Conservation (phyloP, 306 rosid genomes). For the Pterocarpus macrocarpus region DNA sequence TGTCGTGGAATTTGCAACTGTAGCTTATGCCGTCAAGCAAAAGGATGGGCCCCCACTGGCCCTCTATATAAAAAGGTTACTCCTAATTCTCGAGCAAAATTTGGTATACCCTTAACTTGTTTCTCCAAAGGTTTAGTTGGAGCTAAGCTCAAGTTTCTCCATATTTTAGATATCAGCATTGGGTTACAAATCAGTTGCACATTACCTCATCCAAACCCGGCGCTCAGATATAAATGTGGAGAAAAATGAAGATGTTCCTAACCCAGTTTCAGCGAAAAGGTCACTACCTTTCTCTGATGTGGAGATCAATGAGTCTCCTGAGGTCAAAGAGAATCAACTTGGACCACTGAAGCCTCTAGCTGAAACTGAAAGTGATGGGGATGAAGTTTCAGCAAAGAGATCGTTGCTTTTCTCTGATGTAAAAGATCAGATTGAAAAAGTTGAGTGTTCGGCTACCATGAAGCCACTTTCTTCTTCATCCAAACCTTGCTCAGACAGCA, state of each 20-base stretch:
- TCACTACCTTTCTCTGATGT: slow-evolving; percentile 62
- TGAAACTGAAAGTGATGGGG: slow-evolving; percentile 51
- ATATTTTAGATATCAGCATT: slow-evolving; percentile 62
- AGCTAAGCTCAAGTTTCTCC: slow-evolving; percentile 46
- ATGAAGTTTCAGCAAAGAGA: slow-evolving; percentile 60
- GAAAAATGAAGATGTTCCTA: slow-evolving; percentile 52
- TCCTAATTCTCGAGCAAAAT: slow-evolving; percentile 37
- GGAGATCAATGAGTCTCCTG: slow-evolving; percentile 42
- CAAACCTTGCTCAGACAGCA: slow-evolving; percentile 42
- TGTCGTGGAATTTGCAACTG: slow-evolving; percentile 99
- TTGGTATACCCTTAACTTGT: slow-evolving; percentile 9
- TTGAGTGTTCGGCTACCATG: slow-evolving; percentile 32
- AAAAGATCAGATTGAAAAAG: slow-evolving; percentile 41
- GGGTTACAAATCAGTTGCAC: slow-evolving; percentile 95
- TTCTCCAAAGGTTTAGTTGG: neutral
- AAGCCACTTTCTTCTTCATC: slow-evolving; percentile 44
- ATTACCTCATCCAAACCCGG: slow-evolving; percentile 85
- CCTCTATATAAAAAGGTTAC: slow-evolving; percentile 78
- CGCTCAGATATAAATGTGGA: slow-evolving; percentile 53
- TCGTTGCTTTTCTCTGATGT: slow-evolving; percentile 56
- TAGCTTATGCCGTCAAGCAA: slow-evolving; percentile 88
- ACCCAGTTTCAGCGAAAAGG: slow-evolving; percentile 70
- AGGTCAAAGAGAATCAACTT: slow-evolving; percentile 45
- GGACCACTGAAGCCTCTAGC: slow-evolving; percentile 38
- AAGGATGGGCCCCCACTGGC: slow-evolving; percentile 96